Evolutionary conservation across 225 moss, liverwort and hornwort genomes (phyloP), one percentile per base, ranked within the genome.

Genomic region (Pseudisothecium myosuroides): DNA sequence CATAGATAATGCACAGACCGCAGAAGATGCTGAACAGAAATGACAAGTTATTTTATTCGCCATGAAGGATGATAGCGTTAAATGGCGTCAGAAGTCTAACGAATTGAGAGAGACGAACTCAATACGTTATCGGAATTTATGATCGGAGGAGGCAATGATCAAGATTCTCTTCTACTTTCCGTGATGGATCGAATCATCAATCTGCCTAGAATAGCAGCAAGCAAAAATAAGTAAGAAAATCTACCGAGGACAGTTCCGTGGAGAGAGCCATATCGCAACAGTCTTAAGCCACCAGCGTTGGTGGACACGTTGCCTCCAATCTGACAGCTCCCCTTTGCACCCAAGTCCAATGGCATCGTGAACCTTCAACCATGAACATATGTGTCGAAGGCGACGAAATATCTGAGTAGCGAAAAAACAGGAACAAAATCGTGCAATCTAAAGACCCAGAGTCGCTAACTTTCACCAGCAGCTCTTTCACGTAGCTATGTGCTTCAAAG

Each of bases 241-340:
- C 37, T 92, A 96, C 98, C 98, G 23, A 99, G 96, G 81, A 99
- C 94, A 91, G 94, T 99, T 88, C 95, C 98, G 89, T 95, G 98
- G 76, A 99, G 95, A 90, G 98, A 99, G 84, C 98, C 98, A 89
- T 99, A 97, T 85, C 98, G 96, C 91, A 99, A 83, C 82, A 99
- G 88, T 62, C 98, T 95, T 90, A 99, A 89, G 85, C 98, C 98
- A 86, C 98, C 96, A 83, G 98, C 98, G 91, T 97, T 99, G 52
- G 97, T 99, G 60, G 97, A 99, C 67, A 99, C 95, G 82, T 99
- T 99, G 80, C 98, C 98, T 89, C 98, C 98, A 93, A 99, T 97
- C 89, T 97, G 98, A 90, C 98, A 99, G 92, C 98, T 99, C 74
- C 98, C 98, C 91, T 99, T 99, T 24, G 97, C 98, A 92, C 98